These are phyloP conservation scores for Teunomyces stri DNA, from an alignment of 805 yeast genomes.

Conservation along the genomic window DNA sequence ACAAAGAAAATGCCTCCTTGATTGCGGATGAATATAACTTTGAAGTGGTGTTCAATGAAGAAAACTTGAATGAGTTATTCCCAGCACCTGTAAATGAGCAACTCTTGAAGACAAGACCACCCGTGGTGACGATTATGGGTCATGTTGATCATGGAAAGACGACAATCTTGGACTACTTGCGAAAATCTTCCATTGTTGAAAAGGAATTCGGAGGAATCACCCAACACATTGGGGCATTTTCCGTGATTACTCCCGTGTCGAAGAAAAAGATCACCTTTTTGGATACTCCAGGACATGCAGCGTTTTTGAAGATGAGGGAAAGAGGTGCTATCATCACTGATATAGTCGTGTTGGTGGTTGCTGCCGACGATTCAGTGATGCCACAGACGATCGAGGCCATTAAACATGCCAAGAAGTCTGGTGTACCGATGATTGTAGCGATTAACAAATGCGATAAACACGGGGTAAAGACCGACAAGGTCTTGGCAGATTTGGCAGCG, in stretches of 20 bases:
- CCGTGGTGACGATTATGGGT: constrained; percentile 97
- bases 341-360: constrained; percentile 87
- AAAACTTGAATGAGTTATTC: constrained; percentile 58
- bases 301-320: constrained; percentile 92
- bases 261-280: constrained; percentile 80
- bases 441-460: constrained; percentile 88
- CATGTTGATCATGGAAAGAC: constrained; percentile 99
- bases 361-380: constrained; percentile 97
- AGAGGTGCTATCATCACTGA: constrained; percentile 95
- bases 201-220: constrained; percentile 96
- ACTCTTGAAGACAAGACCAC: constrained; percentile 68
- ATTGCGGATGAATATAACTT: constrained; percentile 89
- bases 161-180: constrained; percentile 80
- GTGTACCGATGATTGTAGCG: constrained; percentile 86
- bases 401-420: constrained; percentile 80
- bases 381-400: constrained; percentile 97
- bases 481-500: constrained; percentile 70
- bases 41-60: constrained; percentile 55
- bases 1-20: constrained; percentile 79
- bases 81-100: constrained; percentile 49
- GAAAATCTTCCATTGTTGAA: constrained; percentile 80
- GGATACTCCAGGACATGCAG: constrained; percentile 98
- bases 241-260: constrained; percentile 73
- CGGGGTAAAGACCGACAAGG: constrained; percentile 71
- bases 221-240: constrained; percentile 96